Base-by-base conservation (phyloP, 1,284 basidiomycete genomes). In the Ganoderma sinense region DNA sequence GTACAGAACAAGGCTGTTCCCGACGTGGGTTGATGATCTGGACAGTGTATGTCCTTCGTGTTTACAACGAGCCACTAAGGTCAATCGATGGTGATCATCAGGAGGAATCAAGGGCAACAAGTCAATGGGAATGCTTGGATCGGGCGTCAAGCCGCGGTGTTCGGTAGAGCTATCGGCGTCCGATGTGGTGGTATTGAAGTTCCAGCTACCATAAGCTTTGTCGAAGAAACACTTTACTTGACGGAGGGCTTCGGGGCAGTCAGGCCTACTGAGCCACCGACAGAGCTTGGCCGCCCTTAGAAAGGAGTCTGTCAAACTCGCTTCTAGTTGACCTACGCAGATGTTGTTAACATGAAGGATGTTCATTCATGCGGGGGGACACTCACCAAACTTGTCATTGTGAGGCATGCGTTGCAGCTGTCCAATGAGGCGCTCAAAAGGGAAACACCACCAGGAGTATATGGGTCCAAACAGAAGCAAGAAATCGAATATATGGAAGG, bases 381-480 rank as follows among this genome's bases (percentile, higher is more conserved):
- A 60, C 31, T n/a, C 18, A 66, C 65, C 65, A 39, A n/a, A 29
- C n/a, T 64, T 68, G 62, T 64, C 55, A 26, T 68, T 68, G 23
- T 64, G 62, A 7, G 67, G 67, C 18, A 64, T 13, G 4, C 67
- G 67, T n/a, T 68, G 67, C 60, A 68, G 43, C 14, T 64, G 62
- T 26, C 81, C 81, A 58, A 82, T 78, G 36, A 81, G 63, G 1
- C 79, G 74, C 68, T 82, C 80, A 66, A 81, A 80, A 2, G 81
- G 79, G 69, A 80, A 81, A 41, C 71, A 75, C 82, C 82, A 80
- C 82, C 81, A 83, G 0, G 76, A 78, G 4, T 72, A 69, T 11
- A 80, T 73, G 23, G 82, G 81, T 4, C 82, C 80, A 71, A 80
- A 84, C 4, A 77, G 72, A 11, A 40, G 36, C 4, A 83, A 73